Evolutionary conservation across 2,329 filamentous ascomycete species (phyloP).

Genomic region (Nothomitra cinnamomea): DNA sequence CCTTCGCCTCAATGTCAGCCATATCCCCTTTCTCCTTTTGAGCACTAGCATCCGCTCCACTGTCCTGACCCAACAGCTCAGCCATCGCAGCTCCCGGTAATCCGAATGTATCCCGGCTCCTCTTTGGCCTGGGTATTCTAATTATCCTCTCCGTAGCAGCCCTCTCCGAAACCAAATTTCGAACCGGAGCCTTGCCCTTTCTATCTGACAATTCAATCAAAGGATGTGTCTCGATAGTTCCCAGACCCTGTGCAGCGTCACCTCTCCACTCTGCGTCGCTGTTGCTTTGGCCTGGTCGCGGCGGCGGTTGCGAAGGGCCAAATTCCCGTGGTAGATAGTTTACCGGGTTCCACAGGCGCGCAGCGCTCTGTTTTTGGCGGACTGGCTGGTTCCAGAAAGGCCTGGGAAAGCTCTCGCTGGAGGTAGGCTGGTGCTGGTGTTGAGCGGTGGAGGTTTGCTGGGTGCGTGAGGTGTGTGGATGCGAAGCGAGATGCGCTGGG

Average conservation of each 20-base stretch:
- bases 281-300: neutral
- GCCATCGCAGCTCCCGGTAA: neutral
- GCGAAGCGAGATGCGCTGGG: neutral
- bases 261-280: slow-evolving; percentile 19
- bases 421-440: neutral
- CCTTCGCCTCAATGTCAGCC: neutral
- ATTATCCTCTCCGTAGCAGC: neutral
- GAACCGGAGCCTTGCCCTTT: neutral
- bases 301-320: slow-evolving; percentile 9
- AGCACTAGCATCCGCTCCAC: slow-evolving; percentile 13
- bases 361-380: neutral
- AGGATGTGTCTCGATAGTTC: slow-evolving; percentile 16
- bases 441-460: neutral
- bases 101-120: neutral
- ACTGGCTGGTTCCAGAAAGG: neutral
- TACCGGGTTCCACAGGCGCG: slow-evolving; percentile 42
- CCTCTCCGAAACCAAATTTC: neutral
- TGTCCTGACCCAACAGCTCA: neutral
- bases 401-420: neutral
- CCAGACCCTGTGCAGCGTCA: slow-evolving; percentile 27
- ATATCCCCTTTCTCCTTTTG: neutral
- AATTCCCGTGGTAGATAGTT: slow-evolving; percentile 38
- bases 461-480: neutral
- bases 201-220: neutral
- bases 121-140: slow-evolving; percentile 19